Evolutionary conservation across 495 filamentous ascomycete genomes (phyloP).

Genomic region (Paragyromitra xinjiangensis): DNA sequence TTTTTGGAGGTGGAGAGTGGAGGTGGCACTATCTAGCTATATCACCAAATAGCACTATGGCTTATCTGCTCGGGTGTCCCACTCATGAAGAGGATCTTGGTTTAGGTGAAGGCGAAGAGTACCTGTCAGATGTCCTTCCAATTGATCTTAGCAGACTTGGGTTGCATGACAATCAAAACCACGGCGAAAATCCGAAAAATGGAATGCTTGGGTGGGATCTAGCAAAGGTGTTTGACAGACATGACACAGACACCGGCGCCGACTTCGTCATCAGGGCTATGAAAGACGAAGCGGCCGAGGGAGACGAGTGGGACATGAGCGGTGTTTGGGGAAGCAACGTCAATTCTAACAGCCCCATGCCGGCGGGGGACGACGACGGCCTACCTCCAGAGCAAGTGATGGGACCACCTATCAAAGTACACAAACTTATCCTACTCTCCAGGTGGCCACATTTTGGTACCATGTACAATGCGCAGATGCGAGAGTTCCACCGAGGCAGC

Average conservation of each 20-base stretch:
- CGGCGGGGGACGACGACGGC: constrained; percentile 46
- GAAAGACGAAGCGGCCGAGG: constrained; percentile 56
- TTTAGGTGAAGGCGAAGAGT: constrained; percentile 73
- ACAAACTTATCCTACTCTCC: constrained; percentile 89
- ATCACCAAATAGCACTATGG: constrained; percentile 90
- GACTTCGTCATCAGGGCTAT: constrained; percentile 57
- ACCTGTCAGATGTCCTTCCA: constrained; percentile 89
- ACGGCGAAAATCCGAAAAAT: constrained; percentile 49
- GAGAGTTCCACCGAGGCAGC: constrained; percentile 92
- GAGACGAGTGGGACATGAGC: constrained; percentile 54
- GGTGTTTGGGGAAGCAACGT: constrained; percentile 53
- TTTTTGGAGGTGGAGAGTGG: constrained; percentile 81
- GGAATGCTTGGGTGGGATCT: constrained; percentile 57
- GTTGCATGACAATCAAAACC: constrained; percentile 29
- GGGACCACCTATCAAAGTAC: constrained; percentile 86
- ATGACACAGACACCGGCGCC: constrained; percentile 44
- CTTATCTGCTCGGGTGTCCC: constrained; percentile 92
- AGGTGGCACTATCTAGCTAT: constrained; percentile 98
- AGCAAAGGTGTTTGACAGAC: constrained; percentile 52
- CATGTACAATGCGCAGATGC: constrained; percentile 90
- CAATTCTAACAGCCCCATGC: constrained; percentile 45
- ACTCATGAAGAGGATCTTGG: constrained; percentile 68
- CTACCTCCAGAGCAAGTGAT: constrained; percentile 54
- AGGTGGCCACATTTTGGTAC: constrained; percentile 96
- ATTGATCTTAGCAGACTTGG: constrained; percentile 74